phyloP scores from a whole-genome alignment of 73 alveolate species.

The Stentor roeselii region DNA sequence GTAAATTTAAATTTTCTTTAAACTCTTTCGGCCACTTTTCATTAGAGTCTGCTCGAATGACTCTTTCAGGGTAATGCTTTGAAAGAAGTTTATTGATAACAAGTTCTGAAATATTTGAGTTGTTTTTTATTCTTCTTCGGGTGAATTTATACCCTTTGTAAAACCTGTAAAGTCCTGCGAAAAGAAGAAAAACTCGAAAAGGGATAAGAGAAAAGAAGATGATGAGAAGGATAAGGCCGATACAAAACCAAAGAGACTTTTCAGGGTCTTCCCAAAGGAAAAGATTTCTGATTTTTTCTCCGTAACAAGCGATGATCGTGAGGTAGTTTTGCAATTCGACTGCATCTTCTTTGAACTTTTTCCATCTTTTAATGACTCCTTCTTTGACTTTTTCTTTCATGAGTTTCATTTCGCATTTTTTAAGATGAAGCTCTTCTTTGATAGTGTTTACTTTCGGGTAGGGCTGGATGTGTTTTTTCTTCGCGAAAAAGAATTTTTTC shows the following conservation, averaged over 20 bases:
- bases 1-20: background rate
- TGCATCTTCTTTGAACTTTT: slow-evolving; percentile 23
- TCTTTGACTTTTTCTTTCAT: slow-evolving; percentile 13
- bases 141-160: slow-evolving; percentile 1
- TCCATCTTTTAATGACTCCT: slow-evolving; percentile 23
- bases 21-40: background rate
- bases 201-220: background rate
- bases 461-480: background rate
- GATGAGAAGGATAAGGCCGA: background rate
- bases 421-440: background rate
- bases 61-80: background rate
- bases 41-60: background rate
- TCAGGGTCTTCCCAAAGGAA: slow-evolving; percentile 19
- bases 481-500: background rate
- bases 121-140: background rate
- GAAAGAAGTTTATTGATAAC: background rate
- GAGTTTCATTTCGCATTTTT: background rate
- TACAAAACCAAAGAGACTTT: background rate
- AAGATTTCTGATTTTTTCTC: slow-evolving; percentile 5
- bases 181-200: background rate
- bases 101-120: background rate
- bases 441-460: background rate
- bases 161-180: slow-evolving; percentile 29
- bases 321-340: background rate
- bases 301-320: background rate